These are phyloP conservation scores for Calendula officinalis DNA, from an alignment of 129 eudicot species.

Conservation along the genomic window DNA sequence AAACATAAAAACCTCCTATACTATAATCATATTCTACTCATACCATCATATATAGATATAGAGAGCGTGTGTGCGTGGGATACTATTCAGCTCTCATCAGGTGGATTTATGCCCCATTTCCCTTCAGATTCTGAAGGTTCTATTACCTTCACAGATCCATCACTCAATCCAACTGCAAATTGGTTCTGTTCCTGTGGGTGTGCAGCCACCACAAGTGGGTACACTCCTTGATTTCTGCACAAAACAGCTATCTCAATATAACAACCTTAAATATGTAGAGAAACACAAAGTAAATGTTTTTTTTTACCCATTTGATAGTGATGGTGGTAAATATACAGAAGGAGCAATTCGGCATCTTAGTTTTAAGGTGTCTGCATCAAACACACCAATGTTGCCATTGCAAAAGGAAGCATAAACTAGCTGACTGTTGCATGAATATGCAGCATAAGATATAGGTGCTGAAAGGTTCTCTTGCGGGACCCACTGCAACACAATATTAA, in stretches of 20 bases:
- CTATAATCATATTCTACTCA: not conserved
- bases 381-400: slow-evolving; percentile 80
- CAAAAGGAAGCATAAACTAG: slow-evolving; percentile 69
- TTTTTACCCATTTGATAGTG: slow-evolving; percentile 66
- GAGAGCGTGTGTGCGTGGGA: not conserved
- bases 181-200: slow-evolving; percentile 85
- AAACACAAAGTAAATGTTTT: not conserved
- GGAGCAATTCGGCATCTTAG: slow-evolving; percentile 76
- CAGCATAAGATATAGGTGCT: slow-evolving; percentile 78
- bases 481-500: slow-evolving; percentile 41
- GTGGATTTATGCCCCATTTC: slow-evolving; percentile 64
- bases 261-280: not conserved
- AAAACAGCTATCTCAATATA: not conserved
- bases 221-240: slow-evolving; percentile 57
- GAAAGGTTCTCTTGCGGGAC: slow-evolving; percentile 77
- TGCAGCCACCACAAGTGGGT: slow-evolving; percentile 71
- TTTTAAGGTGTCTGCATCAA: slow-evolving; percentile 70
- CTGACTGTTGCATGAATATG: slow-evolving; percentile 79
- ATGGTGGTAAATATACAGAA: slow-evolving; percentile 55
- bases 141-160: slow-evolving; percentile 76
- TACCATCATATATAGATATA: not conserved
- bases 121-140: slow-evolving; percentile 71
- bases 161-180: slow-evolving; percentile 77
- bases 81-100: slow-evolving; percentile 44
- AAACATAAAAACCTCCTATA: slow-evolving; percentile 5